Percentiles rank a stretch among this genome's conserved stretches.
Evolutionary conservation across 1,139 yeast genomes (phyloP).

Genomic region (Kluyveromyces sp.): DNA sequence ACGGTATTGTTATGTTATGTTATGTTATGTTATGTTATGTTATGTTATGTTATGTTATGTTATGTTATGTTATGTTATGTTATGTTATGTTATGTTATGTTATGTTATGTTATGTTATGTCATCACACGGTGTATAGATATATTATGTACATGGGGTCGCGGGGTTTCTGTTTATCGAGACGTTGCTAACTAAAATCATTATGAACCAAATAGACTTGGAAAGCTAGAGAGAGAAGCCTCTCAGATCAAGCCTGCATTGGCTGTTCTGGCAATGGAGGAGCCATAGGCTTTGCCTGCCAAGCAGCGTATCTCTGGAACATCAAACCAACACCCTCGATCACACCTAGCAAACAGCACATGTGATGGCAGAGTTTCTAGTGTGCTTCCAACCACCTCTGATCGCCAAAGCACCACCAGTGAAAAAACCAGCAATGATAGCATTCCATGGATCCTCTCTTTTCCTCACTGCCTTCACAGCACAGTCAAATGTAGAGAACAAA

Average conservation of each 20-base stretch:
- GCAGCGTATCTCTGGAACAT: slow-evolving; percentile 91
- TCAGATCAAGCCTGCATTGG: slow-evolving; percentile 30
- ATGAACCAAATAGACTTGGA: too few relatives aligned
- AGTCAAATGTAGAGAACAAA: slow-evolving; percentile 87
- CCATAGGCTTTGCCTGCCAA: slow-evolving; percentile 72
- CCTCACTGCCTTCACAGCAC: slow-evolving; percentile 91
- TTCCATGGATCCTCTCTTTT: slow-evolving; percentile 98
- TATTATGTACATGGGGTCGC: neutral
- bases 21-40: too few relatives aligned
- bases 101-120: too few relatives aligned
- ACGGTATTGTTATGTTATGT: too few relatives aligned
- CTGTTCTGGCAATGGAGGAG: slow-evolving; percentile 64
- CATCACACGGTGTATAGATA: too few relatives aligned
- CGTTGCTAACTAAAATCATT: too few relatives aligned
- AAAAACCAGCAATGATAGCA: slow-evolving; percentile 96
- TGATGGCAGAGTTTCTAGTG: slow-evolving; percentile 91
- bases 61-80: too few relatives aligned
- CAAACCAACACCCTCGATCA: slow-evolving; percentile 97
- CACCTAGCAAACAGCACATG: slow-evolving; percentile 97
- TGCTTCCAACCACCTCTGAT: slow-evolving; percentile 99
- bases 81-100: too few relatives aligned
- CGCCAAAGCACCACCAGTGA: slow-evolving; percentile 97
- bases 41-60: too few relatives aligned
- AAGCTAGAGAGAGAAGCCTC: neutral
- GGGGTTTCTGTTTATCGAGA: too few relatives aligned